Evolutionary conservation across 805 yeast species (phyloP).

Genomic region (Ogataea allantospora): DNA sequence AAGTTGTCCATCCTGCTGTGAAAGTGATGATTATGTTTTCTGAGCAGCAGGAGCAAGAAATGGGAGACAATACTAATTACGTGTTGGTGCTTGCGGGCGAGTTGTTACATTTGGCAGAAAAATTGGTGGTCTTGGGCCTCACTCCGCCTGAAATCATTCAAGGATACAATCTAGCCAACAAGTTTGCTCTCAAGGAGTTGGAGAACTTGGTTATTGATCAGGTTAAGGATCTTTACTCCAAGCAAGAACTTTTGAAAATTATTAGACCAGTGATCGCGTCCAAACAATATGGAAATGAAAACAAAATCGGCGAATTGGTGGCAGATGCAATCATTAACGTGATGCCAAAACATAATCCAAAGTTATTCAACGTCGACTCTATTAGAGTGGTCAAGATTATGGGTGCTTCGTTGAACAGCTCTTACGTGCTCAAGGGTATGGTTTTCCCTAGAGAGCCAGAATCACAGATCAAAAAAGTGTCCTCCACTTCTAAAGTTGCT

Average conservation of each 20-base stretch:
- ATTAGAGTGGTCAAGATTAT: constrained; percentile 94
- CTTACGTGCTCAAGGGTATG: constrained; percentile 92
- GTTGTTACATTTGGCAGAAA: constrained; percentile 80
- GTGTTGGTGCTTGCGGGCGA: constrained; percentile 94
- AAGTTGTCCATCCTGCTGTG: constrained; percentile 96
- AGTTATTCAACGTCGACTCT: constrained; percentile 82
- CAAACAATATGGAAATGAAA: constrained; percentile 89
- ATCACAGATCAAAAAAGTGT: constrained; percentile 71
- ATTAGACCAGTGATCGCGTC: constrained; percentile 88
- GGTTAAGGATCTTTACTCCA: constrained; percentile 54
- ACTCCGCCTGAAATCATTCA: constrained; percentile 90
- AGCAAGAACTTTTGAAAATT: constrained; percentile 62
- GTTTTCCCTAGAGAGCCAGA: constrained; percentile 98
- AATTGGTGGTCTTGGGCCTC: constrained; percentile 77
- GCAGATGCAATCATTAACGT: constrained; percentile 82
- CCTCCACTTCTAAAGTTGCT: constrained; percentile 74
- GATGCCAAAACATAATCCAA: constrained; percentile 64
- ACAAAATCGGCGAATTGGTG: constrained; percentile 69
- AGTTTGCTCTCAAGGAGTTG: constrained; percentile 65
- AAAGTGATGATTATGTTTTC: constrained; percentile 94
- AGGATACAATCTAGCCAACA: constrained; percentile 88
- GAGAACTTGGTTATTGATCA: constrained; percentile 62
- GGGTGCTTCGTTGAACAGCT: constrained; percentile 78
- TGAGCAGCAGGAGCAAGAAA: constrained; percentile 93
- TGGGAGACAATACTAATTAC: constrained; percentile 95